Conservation (phyloP, 148 eudicot species). For the Pouteria glomerata region DNA sequence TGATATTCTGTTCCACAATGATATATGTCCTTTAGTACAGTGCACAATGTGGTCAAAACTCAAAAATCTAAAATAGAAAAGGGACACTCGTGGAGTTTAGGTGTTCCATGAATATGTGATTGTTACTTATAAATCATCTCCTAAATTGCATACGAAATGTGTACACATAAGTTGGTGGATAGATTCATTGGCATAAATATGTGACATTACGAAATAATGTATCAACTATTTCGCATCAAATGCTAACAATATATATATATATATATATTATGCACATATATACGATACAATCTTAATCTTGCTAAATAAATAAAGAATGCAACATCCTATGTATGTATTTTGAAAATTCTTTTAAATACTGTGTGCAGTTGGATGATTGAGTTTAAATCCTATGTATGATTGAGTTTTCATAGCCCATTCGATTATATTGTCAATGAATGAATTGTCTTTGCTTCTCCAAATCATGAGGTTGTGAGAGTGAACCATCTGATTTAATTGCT, state of each 20-base stretch:
- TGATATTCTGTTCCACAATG: neutral
- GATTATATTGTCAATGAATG: neutral
- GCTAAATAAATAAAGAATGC: neutral
- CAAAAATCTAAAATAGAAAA: too few relatives aligned
- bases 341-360: neutral
- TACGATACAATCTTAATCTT: too few relatives aligned
- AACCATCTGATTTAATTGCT: neutral
- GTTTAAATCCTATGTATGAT: neutral
- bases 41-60: neutral
- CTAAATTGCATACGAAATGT: slow-evolving; percentile 1
- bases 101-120: neutral
- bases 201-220: too few relatives aligned
- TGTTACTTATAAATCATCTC: neutral
- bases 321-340: neutral
- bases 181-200: too few relatives aligned
- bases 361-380: neutral
- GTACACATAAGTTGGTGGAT: too few relatives aligned
- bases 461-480: slow-evolving; percentile 2
- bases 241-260: too few relatives aligned
- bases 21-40: neutral
- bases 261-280: too few relatives aligned
- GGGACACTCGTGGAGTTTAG: neutral
- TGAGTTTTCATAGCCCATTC: slow-evolving; percentile 1
- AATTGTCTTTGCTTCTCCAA: neutral
- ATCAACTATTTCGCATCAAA: too few relatives aligned